Evolutionary conservation across 768 basidiomycete genomes (phyloP).

Genomic region (Mycena capillaripes): DNA sequence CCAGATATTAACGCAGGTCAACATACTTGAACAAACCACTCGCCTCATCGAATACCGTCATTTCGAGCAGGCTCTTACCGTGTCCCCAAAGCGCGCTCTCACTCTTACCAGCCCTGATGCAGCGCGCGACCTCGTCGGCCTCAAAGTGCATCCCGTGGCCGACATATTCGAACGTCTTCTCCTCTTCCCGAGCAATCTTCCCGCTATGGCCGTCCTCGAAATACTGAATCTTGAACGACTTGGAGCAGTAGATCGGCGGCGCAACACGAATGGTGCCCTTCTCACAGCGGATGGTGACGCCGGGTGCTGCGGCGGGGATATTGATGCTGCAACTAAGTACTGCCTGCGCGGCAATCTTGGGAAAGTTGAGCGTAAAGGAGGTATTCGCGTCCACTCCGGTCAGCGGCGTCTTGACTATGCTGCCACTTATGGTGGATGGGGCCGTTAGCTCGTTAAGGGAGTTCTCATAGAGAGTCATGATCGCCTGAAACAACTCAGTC

Average conservation of each 20-base stretch:
- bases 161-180: slow-evolving; percentile 66
- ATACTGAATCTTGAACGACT: slow-evolving; percentile 75
- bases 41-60: slow-evolving; percentile 91
- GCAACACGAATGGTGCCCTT: slow-evolving; percentile 76
- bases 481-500: slow-evolving; percentile 61
- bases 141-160: slow-evolving; percentile 88
- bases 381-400: slow-evolving; percentile 88
- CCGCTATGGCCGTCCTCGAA: slow-evolving; percentile 53
- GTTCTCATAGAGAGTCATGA: slow-evolving; percentile 84
- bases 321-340: slow-evolving; percentile 80
- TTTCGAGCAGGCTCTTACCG: slow-evolving; percentile 84
- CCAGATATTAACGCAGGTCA: background rate
- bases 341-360: slow-evolving; percentile 78
- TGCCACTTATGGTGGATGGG: slow-evolving; percentile 73
- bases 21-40: slow-evolving; percentile 22
- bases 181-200: slow-evolving; percentile 69
- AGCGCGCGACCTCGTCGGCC: slow-evolving; percentile 90
- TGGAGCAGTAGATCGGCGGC: slow-evolving; percentile 76
- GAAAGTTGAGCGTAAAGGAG: slow-evolving; percentile 80
- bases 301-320: slow-evolving; percentile 54
- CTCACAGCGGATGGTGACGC: slow-evolving; percentile 81
- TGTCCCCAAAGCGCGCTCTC: slow-evolving; percentile 85
- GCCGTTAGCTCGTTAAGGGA: slow-evolving; percentile 72
- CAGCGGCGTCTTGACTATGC: slow-evolving; percentile 83
- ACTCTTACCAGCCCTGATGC: slow-evolving; percentile 77